A percentile compares a stretch with the other conserved stretches of the same genome.
These are phyloP conservation scores for Dothidotthia symphoricarpi DNA, from an alignment of 2,329 filamentous ascomycete species.

Conservation along the genomic window DNA sequence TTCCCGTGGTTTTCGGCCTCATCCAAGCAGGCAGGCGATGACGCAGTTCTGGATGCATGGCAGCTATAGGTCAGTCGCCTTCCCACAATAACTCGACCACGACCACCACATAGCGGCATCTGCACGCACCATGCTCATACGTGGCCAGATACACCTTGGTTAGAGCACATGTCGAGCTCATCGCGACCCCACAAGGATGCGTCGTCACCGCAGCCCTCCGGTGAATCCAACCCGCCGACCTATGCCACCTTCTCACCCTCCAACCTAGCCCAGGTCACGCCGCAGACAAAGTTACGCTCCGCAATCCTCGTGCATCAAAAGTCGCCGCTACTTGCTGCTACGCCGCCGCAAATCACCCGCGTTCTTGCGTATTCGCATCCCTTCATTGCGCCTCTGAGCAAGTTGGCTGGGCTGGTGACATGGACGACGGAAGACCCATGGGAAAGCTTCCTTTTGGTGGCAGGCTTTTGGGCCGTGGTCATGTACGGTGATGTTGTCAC, in stretches of 20 bases:
- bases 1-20: too few species aligned
- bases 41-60: slow-evolving; percentile 44
- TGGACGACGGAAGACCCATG: slow-evolving; percentile 94
- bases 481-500: slow-evolving; percentile 86
- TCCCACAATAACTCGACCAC: slow-evolving; percentile 11
- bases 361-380: slow-evolving; percentile 95
- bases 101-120: slow-evolving; percentile 3
- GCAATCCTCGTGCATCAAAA: slow-evolving; percentile 97
- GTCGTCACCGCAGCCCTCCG: slow-evolving; percentile 37
- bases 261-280: slow-evolving; percentile 66
- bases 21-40: slow-evolving; percentile 28
- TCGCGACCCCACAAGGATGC: slow-evolving; percentile 39
- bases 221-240: slow-evolving; percentile 63
- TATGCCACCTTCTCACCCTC: slow-evolving; percentile 87
- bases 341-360: slow-evolving; percentile 89
- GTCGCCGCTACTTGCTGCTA: slow-evolving; percentile 86
- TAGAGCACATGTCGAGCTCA: slow-evolving; percentile 44
- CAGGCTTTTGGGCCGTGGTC: slow-evolving; percentile 78
- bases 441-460: slow-evolving; percentile 92
- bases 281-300: slow-evolving; percentile 73
- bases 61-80: slow-evolving; percentile 42
- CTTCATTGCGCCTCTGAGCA: slow-evolving; percentile 86
- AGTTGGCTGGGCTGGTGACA: slow-evolving; percentile 77
- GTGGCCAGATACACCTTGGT: slow-evolving; percentile 42
- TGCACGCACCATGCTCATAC: slow-evolving; percentile 29